Evolutionary conservation across 2,329 filamentous ascomycete genomes (phyloP).

Genomic region (Cercospora sojina): DNA sequence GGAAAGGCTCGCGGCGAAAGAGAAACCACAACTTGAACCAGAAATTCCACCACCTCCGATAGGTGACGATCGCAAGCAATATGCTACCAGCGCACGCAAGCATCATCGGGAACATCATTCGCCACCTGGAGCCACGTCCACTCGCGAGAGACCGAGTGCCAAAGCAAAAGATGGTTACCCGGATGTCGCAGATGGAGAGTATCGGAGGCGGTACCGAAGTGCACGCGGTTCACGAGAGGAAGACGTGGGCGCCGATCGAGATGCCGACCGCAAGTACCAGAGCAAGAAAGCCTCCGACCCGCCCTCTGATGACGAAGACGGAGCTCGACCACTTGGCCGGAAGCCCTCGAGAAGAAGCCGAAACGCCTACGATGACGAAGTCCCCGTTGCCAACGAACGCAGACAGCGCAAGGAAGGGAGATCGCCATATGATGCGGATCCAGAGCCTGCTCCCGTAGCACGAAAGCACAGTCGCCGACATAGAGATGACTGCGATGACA

Average conservation of each 20-base stretch:
- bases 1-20: slow-evolving; percentile 15
- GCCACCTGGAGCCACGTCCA: slow-evolving; percentile 18
- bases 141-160: slow-evolving; percentile 15
- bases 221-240: slow-evolving; percentile 1
- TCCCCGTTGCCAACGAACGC: slow-evolving; percentile 13
- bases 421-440: slow-evolving; percentile 19
- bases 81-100: slow-evolving; percentile 8
- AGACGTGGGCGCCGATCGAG: neutral
- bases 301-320: neutral
- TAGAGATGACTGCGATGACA: slow-evolving; percentile 18
- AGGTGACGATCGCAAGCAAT: slow-evolving; percentile 25
- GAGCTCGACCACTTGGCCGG: neutral
- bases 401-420: slow-evolving; percentile 15
- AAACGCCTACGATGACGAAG: slow-evolving; percentile 4
- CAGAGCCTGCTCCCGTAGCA: slow-evolving; percentile 12
- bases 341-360: neutral
- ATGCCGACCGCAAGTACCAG: neutral
- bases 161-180: slow-evolving; percentile 6
- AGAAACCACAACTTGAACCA: slow-evolving; percentile 17
- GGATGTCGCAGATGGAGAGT: slow-evolving; percentile 6
- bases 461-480: slow-evolving; percentile 14
- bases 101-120: slow-evolving; percentile 13
- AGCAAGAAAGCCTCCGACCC: neutral
- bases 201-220: slow-evolving; percentile 10
- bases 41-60: slow-evolving; percentile 29